phyloP scores from a whole-genome alignment of 1,284 basidiomycete genomes.

The Malassezia furfur region DNA sequence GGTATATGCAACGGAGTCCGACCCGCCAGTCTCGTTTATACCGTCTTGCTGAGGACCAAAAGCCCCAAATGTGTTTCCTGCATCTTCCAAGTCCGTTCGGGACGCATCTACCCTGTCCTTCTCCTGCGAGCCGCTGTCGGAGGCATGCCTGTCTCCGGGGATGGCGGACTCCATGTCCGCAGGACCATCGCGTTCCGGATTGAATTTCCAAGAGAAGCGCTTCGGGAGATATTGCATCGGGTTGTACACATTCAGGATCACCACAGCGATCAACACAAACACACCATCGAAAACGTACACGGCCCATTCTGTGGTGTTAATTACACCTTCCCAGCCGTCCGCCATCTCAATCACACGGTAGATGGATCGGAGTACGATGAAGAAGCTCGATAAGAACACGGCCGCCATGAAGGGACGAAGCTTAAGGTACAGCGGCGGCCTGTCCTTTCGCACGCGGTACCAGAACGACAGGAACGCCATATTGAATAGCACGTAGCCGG shows the following conservation, averaged over 20 bases:
- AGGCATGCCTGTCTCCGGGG: too few species aligned
- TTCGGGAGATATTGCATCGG: slow-evolving; percentile 20
- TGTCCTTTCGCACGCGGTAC: slow-evolving; percentile 2
- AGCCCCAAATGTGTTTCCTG: too few species aligned
- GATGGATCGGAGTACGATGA: slow-evolving; percentile 23
- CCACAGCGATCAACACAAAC: slow-evolving; percentile 18
- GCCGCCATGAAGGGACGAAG: slow-evolving; percentile 15
- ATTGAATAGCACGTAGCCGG: slow-evolving; percentile 23
- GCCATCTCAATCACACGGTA: slow-evolving; percentile 29
- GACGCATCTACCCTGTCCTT: too few species aligned
- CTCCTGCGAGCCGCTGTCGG: neutral
- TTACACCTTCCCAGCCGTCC: slow-evolving; percentile 24
- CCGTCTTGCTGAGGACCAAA: too few species aligned
- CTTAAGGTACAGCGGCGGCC: neutral
- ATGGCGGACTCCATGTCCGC: too few species aligned
- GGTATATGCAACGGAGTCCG: too few species aligned
- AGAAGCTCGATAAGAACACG: slow-evolving; percentile 18
- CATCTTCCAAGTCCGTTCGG: too few species aligned
- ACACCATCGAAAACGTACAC: slow-evolving; percentile 23
- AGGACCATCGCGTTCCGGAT: slow-evolving; percentile 6
- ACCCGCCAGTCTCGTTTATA: too few species aligned
- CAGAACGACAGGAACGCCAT: slow-evolving; percentile 17
- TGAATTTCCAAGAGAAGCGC: slow-evolving; percentile 14
- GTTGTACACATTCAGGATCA: slow-evolving; percentile 19
- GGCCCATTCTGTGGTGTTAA: slow-evolving; percentile 25